Evolutionary conservation across 768 basidiomycete genomes (phyloP).

Genomic region (Amyloporia xantha): DNA sequence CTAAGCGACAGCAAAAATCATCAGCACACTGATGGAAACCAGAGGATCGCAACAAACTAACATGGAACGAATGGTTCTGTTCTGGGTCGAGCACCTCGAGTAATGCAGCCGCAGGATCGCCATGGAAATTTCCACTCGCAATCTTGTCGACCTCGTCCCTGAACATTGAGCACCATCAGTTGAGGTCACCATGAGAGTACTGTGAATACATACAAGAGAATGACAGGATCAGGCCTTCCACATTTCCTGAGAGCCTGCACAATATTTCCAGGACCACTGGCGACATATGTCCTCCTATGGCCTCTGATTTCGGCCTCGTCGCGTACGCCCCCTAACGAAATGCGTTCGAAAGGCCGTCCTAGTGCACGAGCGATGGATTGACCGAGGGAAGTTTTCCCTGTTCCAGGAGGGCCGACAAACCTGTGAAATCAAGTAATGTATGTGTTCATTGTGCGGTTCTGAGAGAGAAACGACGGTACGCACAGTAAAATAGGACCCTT

Average conservation of each 20-base stretch:
- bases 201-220: conserved; percentile 51
- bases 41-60: conserved; percentile 23
- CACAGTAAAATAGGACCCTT: conserved; percentile 73
- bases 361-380: conserved; percentile 83
- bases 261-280: conserved; percentile 76
- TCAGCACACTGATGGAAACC: background rate
- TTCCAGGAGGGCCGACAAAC: conserved; percentile 87
- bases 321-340: conserved; percentile 86
- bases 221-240: conserved; percentile 71
- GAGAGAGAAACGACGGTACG: conserved; percentile 9
- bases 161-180: background rate
- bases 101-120: conserved; percentile 86
- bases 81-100: conserved; percentile 93
- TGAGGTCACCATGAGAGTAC: background rate
- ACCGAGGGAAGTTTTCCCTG: conserved; percentile 88
- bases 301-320: conserved; percentile 87
- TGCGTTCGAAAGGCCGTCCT: conserved; percentile 82
- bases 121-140: conserved; percentile 81
- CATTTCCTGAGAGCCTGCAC: conserved; percentile 85
- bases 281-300: conserved; percentile 85
- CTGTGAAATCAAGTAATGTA: conserved; percentile 34
- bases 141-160: conserved; percentile 91
- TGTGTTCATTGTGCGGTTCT: too few relatives aligned
- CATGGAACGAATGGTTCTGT: conserved; percentile 81
- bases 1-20: conserved; percentile 30